Evolutionary conservation across 345 rosid genomes (phyloP), one percentile per base, ranked within the genome.

Genomic region (Hibiscus syriacus): DNA sequence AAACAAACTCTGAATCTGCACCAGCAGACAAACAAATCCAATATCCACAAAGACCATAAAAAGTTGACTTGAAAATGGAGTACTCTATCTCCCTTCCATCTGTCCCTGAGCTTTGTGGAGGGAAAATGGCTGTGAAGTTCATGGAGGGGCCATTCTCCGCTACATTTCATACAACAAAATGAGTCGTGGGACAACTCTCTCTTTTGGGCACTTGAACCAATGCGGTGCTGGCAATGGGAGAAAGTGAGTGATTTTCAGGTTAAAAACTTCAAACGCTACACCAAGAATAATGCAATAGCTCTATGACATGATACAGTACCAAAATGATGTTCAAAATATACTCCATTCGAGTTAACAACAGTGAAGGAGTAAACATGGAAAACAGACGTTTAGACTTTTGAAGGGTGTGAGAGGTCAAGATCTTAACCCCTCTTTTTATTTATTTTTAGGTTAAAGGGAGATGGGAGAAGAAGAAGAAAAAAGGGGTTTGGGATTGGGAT

Each of bases 391-490:
- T 67, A 62, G 73, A 74, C 78, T 70, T 79, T 72, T 36, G 20
- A 4, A 4, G 29, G 50, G 78, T 77, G 83, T 43, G 53, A 50
- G 54, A 45, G 55, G 55, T 84, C 88, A 38, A 38, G 41, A 70
- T 70, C 64, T 72, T 56, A 70, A 74, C 70, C 25, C 7, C 7
- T 16, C 2, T 61, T 74, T 68, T 72, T 71, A 53, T 36, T 38
- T 0, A 38, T 2, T n/a, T n/a, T n/a, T n/a, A n/a, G n/a, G n/a
- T n/a, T n/a, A n/a, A n/a, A n/a, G n/a, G n/a, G n/a, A n/a, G n/a
- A n/a, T n/a, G n/a, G n/a, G n/a, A n/a, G n/a, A n/a, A n/a, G n/a
- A n/a, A n/a, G n/a, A n/a, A n/a, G n/a, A n/a, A n/a, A n/a, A n/a
- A n/a, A n/a, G n/a, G n/a, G n/a, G n/a, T n/a, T n/a, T n/a, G n/a